Conservation (phyloP, 2,329 filamentous ascomycete genomes). For the Hymenoscyphus albidus region DNA sequence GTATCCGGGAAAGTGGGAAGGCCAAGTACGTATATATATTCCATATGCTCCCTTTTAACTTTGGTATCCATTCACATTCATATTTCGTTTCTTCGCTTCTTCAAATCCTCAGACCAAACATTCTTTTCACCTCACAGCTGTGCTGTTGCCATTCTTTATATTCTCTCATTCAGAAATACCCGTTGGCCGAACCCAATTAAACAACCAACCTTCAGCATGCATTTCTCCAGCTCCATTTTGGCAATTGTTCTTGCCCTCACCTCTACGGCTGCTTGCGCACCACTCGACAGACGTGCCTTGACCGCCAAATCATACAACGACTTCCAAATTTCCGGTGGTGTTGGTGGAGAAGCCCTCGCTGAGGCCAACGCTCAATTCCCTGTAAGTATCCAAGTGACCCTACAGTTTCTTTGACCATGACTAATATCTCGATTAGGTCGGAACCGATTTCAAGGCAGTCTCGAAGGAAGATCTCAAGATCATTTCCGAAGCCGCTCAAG, state of each 20-base stretch:
- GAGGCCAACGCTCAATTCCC: conserved; percentile 54
- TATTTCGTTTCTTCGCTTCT: neutral
- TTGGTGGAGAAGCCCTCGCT: conserved; percentile 49
- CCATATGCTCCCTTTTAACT: neutral
- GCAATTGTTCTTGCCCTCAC: conserved; percentile 19
- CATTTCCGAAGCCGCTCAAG: conserved; percentile 45
- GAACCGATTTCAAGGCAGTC: conserved; percentile 44
- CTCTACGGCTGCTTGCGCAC: conserved; percentile 9
- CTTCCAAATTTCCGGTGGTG: conserved; percentile 50
- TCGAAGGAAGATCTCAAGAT: conserved; percentile 47
- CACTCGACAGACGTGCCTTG: conserved; percentile 15
- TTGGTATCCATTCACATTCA: conserved; percentile 13
- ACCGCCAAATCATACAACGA: conserved; percentile 23
- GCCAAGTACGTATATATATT: neutral
- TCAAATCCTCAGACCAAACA: conserved; percentile 12
- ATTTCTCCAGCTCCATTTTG: conserved; percentile 20
- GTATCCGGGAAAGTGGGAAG: neutral
- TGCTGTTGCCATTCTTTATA: conserved; percentile 12
- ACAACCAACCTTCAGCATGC: conserved; percentile 18
- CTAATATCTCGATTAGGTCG: conserved; percentile 38
- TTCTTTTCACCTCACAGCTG: conserved; percentile 8
- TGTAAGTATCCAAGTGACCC: conserved; percentile 33
- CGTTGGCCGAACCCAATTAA: neutral
- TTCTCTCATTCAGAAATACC: conserved; percentile 3
- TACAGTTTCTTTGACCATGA: neutral